Evolutionary conservation across 768 basidiomycete species (phyloP).

Genomic region (Gymnopilus junonius): DNA sequence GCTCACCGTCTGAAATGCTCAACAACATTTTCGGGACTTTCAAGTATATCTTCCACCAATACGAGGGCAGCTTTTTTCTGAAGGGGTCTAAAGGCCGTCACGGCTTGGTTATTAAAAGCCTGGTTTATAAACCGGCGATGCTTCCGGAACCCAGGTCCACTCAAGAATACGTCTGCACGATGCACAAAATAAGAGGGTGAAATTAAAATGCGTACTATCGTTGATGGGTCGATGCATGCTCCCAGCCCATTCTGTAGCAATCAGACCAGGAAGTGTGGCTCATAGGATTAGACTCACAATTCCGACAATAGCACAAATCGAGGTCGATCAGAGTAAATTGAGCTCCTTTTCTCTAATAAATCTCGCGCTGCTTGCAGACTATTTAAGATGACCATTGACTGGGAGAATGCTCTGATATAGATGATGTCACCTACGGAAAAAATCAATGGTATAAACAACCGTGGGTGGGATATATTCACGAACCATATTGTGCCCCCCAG

Average conservation of each 20-base stretch:
- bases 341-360: conserved; percentile 56
- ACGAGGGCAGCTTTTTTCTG: conserved; percentile 47
- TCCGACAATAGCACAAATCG: conserved; percentile 52
- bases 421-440: conserved; percentile 47
- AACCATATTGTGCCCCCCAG: conserved; percentile 50
- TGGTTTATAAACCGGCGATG: conserved; percentile 56
- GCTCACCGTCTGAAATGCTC: conserved; percentile 48
- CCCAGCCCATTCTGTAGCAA: conserved; percentile 50
- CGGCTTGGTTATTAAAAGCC: conserved; percentile 48
- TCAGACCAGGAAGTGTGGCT: not conserved
- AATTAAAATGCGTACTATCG: conserved; percentile 43
- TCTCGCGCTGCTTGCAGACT: conserved; percentile 47
- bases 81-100: conserved; percentile 42
- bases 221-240: conserved; percentile 48
- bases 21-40: conserved; percentile 41
- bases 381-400: conserved; percentile 55
- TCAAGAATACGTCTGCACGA: not conserved
- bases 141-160: conserved; percentile 55
- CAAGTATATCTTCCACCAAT: conserved; percentile 43
- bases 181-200: conserved; percentile 5
- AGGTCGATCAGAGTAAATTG: conserved; percentile 59
- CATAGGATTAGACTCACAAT: conserved; percentile 36
- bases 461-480: conserved; percentile 16
- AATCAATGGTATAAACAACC: not conserved
- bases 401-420: conserved; percentile 44